Percentiles rank a stretch among this genome's conserved stretches.
These are phyloP conservation scores for Rhodotorula sp. DNA, from an alignment of 1,284 basidiomycete genomes.

Conservation along the genomic window DNA sequence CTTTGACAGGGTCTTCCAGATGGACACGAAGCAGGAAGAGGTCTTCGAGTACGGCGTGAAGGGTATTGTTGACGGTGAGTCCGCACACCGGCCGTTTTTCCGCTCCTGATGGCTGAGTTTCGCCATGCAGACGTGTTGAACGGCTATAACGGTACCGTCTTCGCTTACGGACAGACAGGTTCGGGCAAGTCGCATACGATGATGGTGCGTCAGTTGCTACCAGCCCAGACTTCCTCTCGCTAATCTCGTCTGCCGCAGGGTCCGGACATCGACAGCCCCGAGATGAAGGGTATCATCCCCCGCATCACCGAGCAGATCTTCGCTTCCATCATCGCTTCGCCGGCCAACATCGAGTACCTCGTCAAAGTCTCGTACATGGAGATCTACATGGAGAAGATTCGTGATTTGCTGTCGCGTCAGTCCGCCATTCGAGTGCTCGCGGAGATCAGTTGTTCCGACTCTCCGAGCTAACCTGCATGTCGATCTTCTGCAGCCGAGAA, in stretches of 20 bases:
- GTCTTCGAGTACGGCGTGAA: constrained; percentile 99
- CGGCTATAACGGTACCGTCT: constrained; percentile 93
- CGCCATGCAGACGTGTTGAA: constrained; percentile 79
- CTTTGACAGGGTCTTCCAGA: constrained; percentile 95
- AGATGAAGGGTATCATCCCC: constrained; percentile 94
- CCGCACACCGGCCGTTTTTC: neutral
- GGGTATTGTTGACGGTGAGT: constrained; percentile 58
- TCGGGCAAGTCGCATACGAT: constrained; percentile 64
- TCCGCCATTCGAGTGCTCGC: constrained; percentile 43
- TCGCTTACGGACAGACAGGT: constrained; percentile 97
- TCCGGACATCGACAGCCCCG: constrained; percentile 88
- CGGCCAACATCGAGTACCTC: constrained; percentile 92
- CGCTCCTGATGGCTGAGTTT: neutral
- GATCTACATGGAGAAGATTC: constrained; percentile 95
- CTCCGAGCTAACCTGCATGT: neutral
- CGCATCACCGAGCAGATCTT: constrained; percentile 99
- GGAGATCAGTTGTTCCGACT: too few species aligned
- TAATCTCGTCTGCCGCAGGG: constrained; percentile 59
- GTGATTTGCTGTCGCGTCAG: constrained; percentile 93
- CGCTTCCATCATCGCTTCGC: constrained; percentile 91
- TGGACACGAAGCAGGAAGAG: constrained; percentile 85
- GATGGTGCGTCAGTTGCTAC: constrained; percentile 66
- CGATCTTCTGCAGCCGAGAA: constrained; percentile 71
- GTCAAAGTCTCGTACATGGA: constrained; percentile 99
- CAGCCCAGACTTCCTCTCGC: too few species aligned